phyloP scores from a whole-genome alignment of 2,329 filamentous ascomycete species.

The Alternaria sp. region DNA sequence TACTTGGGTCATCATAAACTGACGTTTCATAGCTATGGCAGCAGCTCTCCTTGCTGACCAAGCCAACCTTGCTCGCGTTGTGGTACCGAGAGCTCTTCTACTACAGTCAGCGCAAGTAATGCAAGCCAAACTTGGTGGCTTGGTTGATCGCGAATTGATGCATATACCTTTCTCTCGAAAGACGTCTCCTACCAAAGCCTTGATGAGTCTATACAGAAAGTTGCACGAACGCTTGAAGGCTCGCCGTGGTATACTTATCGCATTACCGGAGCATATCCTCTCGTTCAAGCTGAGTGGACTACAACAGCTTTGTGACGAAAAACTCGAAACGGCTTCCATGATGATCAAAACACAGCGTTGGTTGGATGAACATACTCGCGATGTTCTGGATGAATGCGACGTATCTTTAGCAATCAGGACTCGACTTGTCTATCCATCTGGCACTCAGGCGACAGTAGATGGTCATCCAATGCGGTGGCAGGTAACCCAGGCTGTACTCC shows the following conservation, averaged over 20 bases:
- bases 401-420: slow-evolving; percentile 54
- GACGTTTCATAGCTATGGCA: slow-evolving; percentile 60
- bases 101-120: slow-evolving; percentile 67
- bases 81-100: slow-evolving; percentile 66
- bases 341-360: slow-evolving; percentile 64
- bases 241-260: slow-evolving; percentile 64
- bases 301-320: slow-evolving; percentile 63
- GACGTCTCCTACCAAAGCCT: slow-evolving; percentile 47
- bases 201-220: slow-evolving; percentile 45
- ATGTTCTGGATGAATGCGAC: slow-evolving; percentile 71
- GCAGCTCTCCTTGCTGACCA: slow-evolving; percentile 56
- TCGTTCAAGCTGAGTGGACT: slow-evolving; percentile 71
- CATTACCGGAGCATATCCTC: slow-evolving; percentile 70
- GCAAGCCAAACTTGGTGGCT: slow-evolving; percentile 63
- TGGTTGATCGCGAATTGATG: slow-evolving; percentile 62
- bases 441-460: slow-evolving; percentile 52
- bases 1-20: slow-evolving; percentile 4
- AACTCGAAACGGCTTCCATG: slow-evolving; percentile 51
- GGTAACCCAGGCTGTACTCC: slow-evolving; percentile 48
- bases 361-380: slow-evolving; percentile 61
- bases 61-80: slow-evolving; percentile 59
- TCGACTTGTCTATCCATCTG: slow-evolving; percentile 57
- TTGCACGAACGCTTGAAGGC: slow-evolving; percentile 56
- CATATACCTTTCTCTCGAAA: slow-evolving; percentile 68
- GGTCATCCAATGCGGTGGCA: slow-evolving; percentile 54